Base-by-base conservation (phyloP, 2,329 filamentous ascomycete genomes). In the Blastomyces percursus region DNA sequence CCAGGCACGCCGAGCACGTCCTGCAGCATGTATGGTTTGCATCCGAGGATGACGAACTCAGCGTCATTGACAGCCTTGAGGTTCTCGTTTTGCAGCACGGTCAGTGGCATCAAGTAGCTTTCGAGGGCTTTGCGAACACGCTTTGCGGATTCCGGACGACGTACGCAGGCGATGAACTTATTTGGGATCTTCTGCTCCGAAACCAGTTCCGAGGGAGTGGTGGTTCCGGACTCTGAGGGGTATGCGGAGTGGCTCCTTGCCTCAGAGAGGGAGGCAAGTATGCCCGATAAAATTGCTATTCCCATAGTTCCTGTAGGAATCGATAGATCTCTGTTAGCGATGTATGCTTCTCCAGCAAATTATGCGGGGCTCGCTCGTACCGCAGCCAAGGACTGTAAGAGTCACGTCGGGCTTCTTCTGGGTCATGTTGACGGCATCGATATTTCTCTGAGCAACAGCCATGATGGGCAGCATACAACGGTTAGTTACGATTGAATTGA, bases 141-240 rank as follows among this genome's bases (percentile, higher is more conserved):
- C 71, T 87, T 83, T 65, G 85, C 88, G 62, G 86, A 86, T 68
- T 86, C 82, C n/a, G 81, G 78, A 62, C 86, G 84, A 62, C 86
- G 84, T 62, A 95, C 89, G 74, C 89, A 93, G 66, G 90, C 90
- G 69, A 93, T 86, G 81, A 95, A 95, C 69, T 82, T 84, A 12
- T 84, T 84, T 8, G 91, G 90, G 44, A 90, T 81, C 61, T 82
- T 80, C 9, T 78, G 68, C 16, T 86, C 84, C 9, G 82, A 61
- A 11, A 72, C 73, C 69, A 71, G 72, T 62, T 70, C 70, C 21
- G 64, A 70, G 64, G 72, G 67, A 58, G 76, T 73, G 62, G 75
- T 70, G 61, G 76, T 70, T 61, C 73, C 69, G 50, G 77, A 67
- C 75, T 81, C 69, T 27, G 72, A 66, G 24, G 70, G 60, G 66